Conservation (phyloP, 2,329 filamentous ascomycete species). For the Mollisiaceae sp. region DNA sequence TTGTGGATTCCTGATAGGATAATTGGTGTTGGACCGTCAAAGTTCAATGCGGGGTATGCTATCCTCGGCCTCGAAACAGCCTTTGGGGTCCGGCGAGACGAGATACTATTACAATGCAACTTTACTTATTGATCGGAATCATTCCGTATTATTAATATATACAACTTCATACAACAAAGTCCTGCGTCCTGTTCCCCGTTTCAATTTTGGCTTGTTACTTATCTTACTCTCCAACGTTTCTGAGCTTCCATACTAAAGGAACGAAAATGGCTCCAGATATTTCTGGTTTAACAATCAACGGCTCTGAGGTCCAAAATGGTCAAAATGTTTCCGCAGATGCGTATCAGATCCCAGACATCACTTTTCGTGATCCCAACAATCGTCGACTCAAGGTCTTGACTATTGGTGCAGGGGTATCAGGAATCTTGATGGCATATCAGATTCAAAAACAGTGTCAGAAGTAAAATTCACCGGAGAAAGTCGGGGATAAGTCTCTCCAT, state of each 20-base stretch:
- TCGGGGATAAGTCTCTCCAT: neutral
- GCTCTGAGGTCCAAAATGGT: neutral
- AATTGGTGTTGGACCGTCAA: neutral
- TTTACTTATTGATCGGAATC: neutral
- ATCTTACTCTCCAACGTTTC: neutral
- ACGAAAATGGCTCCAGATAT: conserved; percentile 32
- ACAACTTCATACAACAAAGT: neutral
- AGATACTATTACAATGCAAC: neutral
- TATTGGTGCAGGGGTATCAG: conserved; percentile 53
- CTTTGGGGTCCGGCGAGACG: neutral
- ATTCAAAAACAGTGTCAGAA: conserved; percentile 49
- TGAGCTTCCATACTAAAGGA: neutral
- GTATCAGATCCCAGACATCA: conserved; percentile 30
- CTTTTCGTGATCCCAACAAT: conserved; percentile 44
- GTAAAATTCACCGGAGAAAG: conserved; percentile 10
- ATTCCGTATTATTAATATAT: neutral
- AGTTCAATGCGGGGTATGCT: neutral
- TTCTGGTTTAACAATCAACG: conserved; percentile 21
- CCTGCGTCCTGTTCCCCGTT: neutral
- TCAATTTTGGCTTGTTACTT: conserved; percentile 2
- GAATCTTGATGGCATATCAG: conserved; percentile 52
- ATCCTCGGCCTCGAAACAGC: neutral
- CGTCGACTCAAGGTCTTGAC: conserved; percentile 53
- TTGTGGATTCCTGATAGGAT: neutral
- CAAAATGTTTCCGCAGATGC: neutral